Evolutionary conservation across 1,284 basidiomycete genomes (phyloP), one percentile per base, ranked within the genome.

Genomic region (Ceratobasidium sp.): DNA sequence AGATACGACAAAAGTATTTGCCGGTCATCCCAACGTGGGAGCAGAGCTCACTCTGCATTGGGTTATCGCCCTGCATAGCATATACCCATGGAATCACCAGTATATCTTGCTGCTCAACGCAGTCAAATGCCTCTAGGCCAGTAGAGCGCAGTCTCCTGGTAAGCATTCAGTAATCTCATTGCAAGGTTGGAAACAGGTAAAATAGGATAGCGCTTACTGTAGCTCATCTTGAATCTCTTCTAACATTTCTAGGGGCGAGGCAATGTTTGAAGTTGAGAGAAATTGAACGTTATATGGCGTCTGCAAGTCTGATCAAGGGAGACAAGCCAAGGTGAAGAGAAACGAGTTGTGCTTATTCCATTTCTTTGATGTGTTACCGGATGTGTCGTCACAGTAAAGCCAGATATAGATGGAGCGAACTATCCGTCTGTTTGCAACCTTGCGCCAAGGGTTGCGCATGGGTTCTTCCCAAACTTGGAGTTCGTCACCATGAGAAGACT

Each of bases 271-370:
- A 0, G 84, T 86, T 1, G 77, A 80, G 0, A 86, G 74, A 75
- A 86, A 87, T 73, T 85, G 85, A 1, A 83, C 77, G 54, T 82
- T 82, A 53, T 77, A 81, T 29, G 80, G 69, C 9, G 76, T 65
- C 3, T 83, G 81, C 0, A 78, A 77, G 4, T 56, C 6, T 1
- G 67, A 64, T 0, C 75, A 79, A 1, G 80, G 79, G 0, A 85
- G 79, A 4, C 83, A 82, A 27, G 81, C 81, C 1, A 79, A 72
- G 1, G 81, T 82, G 56, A 84, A 81, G 0, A 85, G 78, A 36
- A 83, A 82, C 1, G 80, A 81, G 69, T 85, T 86, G 75, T 86
- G 85, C 47, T 84, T 80, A 66, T 86, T 86, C 84, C 84, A 86
- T 67, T 84, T 84, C 76, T 86, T 85, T 0, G 84, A 86, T 0